Evolutionary conservation across 1,284 basidiomycete genomes (phyloP).

Genomic region (Tilletia caries): DNA sequence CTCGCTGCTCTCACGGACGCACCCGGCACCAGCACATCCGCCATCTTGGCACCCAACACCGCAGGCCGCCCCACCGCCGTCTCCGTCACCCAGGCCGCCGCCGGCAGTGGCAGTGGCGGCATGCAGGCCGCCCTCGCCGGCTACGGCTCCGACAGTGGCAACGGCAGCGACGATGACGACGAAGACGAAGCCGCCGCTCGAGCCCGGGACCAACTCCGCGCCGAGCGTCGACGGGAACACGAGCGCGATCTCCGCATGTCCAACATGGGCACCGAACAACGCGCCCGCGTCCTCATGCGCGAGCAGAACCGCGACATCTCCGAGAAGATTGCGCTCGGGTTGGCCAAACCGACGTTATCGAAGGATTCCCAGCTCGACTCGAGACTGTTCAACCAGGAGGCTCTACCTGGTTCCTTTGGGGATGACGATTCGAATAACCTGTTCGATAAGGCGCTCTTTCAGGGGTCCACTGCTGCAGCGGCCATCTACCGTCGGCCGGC

Average conservation of each 20-base stretch:
- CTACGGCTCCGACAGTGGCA: constrained; percentile 57
- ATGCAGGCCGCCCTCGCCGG: constrained; percentile 75
- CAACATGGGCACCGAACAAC: constrained; percentile 96
- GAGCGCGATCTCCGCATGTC: constrained; percentile 98
- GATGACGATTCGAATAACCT: constrained; percentile 89
- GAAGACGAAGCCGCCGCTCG: constrained; percentile 80
- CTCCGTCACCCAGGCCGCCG: constrained; percentile 15
- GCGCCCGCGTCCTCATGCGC: constrained; percentile 88
- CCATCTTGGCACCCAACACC: neutral
- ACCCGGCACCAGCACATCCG: neutral
- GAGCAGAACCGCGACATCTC: constrained; percentile 97
- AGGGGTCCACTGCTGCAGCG: constrained; percentile 88
- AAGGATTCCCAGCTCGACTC: constrained; percentile 91
- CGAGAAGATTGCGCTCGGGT: constrained; percentile 94
- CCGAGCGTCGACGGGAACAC: constrained; percentile 85
- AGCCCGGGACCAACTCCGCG: constrained; percentile 83
- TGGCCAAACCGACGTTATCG: constrained; percentile 90
- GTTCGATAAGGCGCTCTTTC: constrained; percentile 93
- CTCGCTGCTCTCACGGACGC: constrained; percentile 29
- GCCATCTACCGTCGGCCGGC: constrained; percentile 94
- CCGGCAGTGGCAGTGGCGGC: constrained; percentile 50
- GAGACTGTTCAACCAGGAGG: constrained; percentile 93
- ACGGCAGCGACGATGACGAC: neutral
- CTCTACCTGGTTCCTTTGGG: constrained; percentile 71
- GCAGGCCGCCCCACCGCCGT: constrained; percentile 4